Percentiles rank a stretch among this genome's conserved stretches.
phyloP scores from a whole-genome alignment of 257 asterid species.

The Solanum bulbocastanum region DNA sequence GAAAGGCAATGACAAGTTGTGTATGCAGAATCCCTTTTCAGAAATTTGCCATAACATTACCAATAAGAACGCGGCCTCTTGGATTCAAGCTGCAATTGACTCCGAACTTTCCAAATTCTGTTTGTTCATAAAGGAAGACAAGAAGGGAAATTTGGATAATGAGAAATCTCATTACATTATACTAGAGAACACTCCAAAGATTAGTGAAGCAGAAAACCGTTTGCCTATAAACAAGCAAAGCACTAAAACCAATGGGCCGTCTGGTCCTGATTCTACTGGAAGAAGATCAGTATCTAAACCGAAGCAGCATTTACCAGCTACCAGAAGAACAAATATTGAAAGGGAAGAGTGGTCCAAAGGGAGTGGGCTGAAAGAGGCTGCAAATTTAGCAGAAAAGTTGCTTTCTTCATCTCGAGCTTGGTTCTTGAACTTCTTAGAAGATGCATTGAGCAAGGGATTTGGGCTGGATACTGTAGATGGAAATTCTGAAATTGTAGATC shows the following conservation, averaged over 20 bases:
- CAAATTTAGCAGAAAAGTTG: conserved; percentile 48
- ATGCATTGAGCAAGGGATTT: conserved; percentile 33
- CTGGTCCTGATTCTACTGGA: conserved; percentile 8
- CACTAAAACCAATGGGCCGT: not conserved
- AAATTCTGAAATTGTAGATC: conserved; percentile 27
- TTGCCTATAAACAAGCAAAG: conserved; percentile 22
- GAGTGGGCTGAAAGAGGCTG: conserved; percentile 42
- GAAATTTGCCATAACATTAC: conserved; percentile 8
- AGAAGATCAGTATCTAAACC: conserved; percentile 18
- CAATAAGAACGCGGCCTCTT: conserved; percentile 40
- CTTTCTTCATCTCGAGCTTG: conserved; percentile 43
- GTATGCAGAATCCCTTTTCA: conserved; percentile 4
- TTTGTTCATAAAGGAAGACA: conserved; percentile 38
- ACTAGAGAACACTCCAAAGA: conserved; percentile 29
- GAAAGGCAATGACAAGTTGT: not conserved
- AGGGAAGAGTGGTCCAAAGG: conserved; percentile 22
- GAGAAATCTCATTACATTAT: conserved; percentile 34
- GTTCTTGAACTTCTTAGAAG: conserved; percentile 69
- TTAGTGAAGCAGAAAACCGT: conserved; percentile 14
- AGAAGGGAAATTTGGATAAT: conserved; percentile 18
- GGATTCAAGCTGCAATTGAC: conserved; percentile 87
- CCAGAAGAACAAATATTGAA: conserved; percentile 12
- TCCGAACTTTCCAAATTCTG: conserved; percentile 57
- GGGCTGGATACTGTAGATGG: conserved; percentile 23
- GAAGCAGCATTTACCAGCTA: conserved; percentile 11